These are phyloP conservation scores for Backusella parvicylindrica DNA, from an alignment of 192 early-diverging fungal species.

Conservation along the genomic window DNA sequence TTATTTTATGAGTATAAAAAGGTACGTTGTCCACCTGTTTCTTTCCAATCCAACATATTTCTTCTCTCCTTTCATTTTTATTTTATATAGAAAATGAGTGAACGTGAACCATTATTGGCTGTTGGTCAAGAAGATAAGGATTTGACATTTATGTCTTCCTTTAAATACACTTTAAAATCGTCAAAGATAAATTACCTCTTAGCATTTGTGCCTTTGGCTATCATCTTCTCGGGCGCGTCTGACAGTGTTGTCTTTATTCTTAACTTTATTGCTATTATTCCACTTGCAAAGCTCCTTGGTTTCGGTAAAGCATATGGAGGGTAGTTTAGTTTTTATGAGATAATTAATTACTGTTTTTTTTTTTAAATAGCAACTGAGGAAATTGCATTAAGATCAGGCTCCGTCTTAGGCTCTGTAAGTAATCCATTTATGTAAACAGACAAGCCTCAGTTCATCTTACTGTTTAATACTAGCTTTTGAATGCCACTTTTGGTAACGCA, in stretches of 20 bases:
- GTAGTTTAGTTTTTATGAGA: background rate
- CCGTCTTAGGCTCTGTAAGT: conserved; percentile 28
- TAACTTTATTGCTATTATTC: conserved; percentile 91
- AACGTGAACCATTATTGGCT: conserved; percentile 12
- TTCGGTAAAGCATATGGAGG: conserved; percentile 15
- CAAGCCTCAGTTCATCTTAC: background rate
- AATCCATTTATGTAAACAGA: too few species aligned
- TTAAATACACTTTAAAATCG: conserved; percentile 43
- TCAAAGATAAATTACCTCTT: conserved; percentile 72
- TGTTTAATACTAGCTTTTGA: conserved; percentile 23
- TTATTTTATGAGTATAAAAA: background rate
- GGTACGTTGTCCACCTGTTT: background rate
- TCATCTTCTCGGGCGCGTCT: conserved; percentile 61
- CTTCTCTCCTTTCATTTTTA: background rate
- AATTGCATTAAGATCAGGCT: conserved; percentile 44
- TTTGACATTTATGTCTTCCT: conserved; percentile 38
- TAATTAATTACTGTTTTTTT: conserved; percentile 9
- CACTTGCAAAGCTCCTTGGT: conserved; percentile 72
- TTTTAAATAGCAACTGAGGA: conserved; percentile 71
- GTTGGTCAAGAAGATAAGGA: background rate
- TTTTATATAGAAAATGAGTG: conserved; percentile 10
- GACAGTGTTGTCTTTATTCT: conserved; percentile 69
- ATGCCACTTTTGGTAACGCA: conserved; percentile 62
- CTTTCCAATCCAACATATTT: background rate
- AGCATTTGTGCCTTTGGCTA: conserved; percentile 77